Conservation (phyloP, 2,329 filamentous ascomycete species). For the Boeremia exigua region DNA sequence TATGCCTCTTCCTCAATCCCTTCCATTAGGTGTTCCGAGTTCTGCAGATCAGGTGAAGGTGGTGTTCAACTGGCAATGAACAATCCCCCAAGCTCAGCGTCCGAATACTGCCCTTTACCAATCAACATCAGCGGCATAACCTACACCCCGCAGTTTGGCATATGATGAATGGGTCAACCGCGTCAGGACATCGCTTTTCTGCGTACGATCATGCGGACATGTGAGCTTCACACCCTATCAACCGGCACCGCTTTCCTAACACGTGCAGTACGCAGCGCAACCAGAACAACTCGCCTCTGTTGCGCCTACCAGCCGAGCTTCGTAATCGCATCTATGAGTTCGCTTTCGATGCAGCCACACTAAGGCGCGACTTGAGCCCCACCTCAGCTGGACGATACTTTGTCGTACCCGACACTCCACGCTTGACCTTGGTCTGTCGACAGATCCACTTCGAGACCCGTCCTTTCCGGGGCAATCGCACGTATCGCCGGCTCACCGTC, state of each 20-base stretch:
- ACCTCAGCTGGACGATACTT: neutral
- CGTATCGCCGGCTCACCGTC: neutral
- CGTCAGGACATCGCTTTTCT: neutral
- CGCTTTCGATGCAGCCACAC: neutral
- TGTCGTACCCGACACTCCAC: neutral
- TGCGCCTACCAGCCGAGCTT: constrained; percentile 15
- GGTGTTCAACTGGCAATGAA: too few relatives aligned
- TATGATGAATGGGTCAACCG: neutral
- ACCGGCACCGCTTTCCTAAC: neutral
- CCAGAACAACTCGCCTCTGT: neutral
- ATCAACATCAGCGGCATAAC: neutral
- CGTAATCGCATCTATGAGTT: constrained; percentile 14
- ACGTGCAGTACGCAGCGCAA: neutral
- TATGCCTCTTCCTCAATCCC: too few relatives aligned
- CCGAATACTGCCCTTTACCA: neutral
- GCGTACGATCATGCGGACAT: neutral
- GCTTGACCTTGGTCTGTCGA: neutral
- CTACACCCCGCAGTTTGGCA: neutral
- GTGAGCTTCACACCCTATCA: neutral
- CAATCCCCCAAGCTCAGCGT: neutral
- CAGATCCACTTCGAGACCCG: neutral
- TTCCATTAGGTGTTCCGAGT: too few relatives aligned
- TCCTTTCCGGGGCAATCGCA: neutral
- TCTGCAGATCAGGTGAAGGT: too few relatives aligned
- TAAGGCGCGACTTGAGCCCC: neutral